Percentiles rank a stretch among this genome's conserved stretches.
phyloP scores from a whole-genome alignment of 2,329 filamentous ascomycete genomes.

The Fusarium nanum region DNA sequence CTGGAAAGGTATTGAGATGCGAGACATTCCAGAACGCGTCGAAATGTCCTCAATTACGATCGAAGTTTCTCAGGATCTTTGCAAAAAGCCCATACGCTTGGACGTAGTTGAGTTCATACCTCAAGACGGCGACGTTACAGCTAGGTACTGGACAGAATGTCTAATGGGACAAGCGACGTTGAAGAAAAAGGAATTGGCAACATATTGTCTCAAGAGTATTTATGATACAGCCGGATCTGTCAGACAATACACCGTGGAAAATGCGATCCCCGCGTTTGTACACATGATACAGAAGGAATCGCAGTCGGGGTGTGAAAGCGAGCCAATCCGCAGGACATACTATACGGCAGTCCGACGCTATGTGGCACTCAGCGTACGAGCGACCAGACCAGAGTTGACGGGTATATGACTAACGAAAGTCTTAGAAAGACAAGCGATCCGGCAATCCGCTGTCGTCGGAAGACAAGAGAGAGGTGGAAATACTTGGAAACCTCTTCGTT shows the following conservation, averaged over 20 bases:
- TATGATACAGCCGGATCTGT: slow-evolving; percentile 51
- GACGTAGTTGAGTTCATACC: slow-evolving; percentile 58
- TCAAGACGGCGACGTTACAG: slow-evolving; percentile 51
- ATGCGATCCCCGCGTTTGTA: slow-evolving; percentile 45
- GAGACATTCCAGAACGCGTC: slow-evolving; percentile 54
- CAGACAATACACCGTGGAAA: slow-evolving; percentile 51
- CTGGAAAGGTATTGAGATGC: slow-evolving; percentile 56
- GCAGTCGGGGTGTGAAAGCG: background rate
- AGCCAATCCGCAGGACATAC: slow-evolving; percentile 42
- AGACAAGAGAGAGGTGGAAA: slow-evolving; percentile 46
- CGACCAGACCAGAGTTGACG: background rate
- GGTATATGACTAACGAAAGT: background rate
- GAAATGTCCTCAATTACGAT: slow-evolving; percentile 49
- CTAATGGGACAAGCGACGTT: slow-evolving; percentile 40
- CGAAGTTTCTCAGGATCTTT: slow-evolving; percentile 54
- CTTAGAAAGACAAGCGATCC: background rate
- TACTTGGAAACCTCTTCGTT: slow-evolving; percentile 56
- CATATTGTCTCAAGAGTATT: slow-evolving; percentile 57
- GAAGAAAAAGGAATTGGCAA: slow-evolving; percentile 50
- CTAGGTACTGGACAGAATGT: slow-evolving; percentile 54
- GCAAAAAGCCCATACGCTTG: slow-evolving; percentile 52
- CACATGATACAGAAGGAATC: slow-evolving; percentile 38
- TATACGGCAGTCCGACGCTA: slow-evolving; percentile 38
- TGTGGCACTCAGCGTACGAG: slow-evolving; percentile 37
- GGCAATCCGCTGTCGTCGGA: background rate